Percentiles rank a stretch among this genome's conserved stretches.
These are phyloP conservation scores for Tetrapisispora nanseiensis DNA, from an alignment of 805 yeast species.

Conservation along the genomic window DNA sequence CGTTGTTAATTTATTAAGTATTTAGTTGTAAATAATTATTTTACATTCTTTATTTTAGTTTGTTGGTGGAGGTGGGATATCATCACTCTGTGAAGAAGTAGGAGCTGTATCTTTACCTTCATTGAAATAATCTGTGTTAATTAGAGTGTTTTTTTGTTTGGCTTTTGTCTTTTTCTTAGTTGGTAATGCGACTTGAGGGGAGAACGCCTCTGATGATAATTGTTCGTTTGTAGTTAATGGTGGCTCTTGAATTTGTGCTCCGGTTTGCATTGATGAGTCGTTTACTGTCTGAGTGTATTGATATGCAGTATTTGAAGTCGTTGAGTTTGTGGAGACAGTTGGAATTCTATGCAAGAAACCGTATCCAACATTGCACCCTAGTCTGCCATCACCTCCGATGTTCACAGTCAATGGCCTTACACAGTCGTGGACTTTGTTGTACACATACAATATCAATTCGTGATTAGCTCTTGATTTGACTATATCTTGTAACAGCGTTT, in stretches of 20 bases:
- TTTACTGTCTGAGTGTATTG: background rate
- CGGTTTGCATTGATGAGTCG: background rate
- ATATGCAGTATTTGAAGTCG: background rate
- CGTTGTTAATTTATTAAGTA: no score
- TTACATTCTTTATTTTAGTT: no score
- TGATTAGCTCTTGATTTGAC: conserved; percentile 42
- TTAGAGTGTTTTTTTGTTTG: conserved; percentile 4
- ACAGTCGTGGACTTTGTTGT: conserved; percentile 78
- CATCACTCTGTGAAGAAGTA: background rate
- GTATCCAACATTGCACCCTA: conserved; percentile 94
- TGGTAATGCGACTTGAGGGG: conserved; percentile 12
- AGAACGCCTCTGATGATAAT: conserved; percentile 12
- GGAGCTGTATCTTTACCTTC: conserved; percentile 41
- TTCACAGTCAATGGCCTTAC: conserved; percentile 80
- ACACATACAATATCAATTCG: conserved; percentile 55
- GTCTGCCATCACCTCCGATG: conserved; percentile 70
- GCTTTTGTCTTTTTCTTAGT: conserved; percentile 12
- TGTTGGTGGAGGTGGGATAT: conserved; percentile 1
- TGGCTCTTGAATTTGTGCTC: conserved; percentile 3
- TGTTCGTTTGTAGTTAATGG: no score
- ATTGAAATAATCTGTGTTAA: conserved; percentile 19
- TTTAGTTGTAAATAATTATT: no score
- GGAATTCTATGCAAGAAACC: conserved; percentile 86
- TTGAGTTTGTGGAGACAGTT: conserved; percentile 22
- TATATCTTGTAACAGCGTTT: conserved; percentile 60